Base-by-base conservation (phyloP, 2,329 filamentous ascomycete genomes). In the Alternaria postmessia region DNA sequence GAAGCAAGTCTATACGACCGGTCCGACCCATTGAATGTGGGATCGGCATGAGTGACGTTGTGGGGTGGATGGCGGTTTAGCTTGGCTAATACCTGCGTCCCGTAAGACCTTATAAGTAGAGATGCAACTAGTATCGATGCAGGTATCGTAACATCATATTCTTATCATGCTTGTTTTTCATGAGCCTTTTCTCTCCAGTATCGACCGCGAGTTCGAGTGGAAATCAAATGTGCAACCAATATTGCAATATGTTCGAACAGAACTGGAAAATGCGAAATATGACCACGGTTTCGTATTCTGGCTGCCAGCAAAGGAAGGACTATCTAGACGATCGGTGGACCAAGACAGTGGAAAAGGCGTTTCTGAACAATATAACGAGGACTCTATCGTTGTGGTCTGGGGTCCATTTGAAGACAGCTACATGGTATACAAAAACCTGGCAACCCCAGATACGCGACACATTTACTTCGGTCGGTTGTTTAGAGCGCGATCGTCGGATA, bases 371-470 rank as follows among this genome's bases (percentile, higher is more conserved):
- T 74, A 76, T 44, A 76, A 75, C 58, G 69, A 75, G 14, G 72
- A 77, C 59, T 75, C 75, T 2, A 61, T 77, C 8, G 72, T 78
- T 12, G 59, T 78, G 3, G 61, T 76, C 16, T 78, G 75, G 7
- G 66, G 72, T 36, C 74, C 75, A 54, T 62, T 54, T 9, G 68
- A 74, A 3, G 69, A 73, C 3, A 59, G 57, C 7, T 60, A 68
- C 26, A 36, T 61, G 30, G 36, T 65, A 7, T 77, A 77, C 30
- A 52, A 57, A 5, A 76, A 76, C 47, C 65, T 71, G 8, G 67
- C 73, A 12, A 69, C 55, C 2, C 69, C 71, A 2, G 22, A 57
- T 4, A 54, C 42, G 7, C 48, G 62, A 5, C 20, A 53, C 1
- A 75, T 69, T 43, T 61, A 55, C 2, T 72, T 77, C 30, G 68